Evolutionary conservation across 805 yeast genomes (phyloP).

Genomic region (Candida railenensis): DNA sequence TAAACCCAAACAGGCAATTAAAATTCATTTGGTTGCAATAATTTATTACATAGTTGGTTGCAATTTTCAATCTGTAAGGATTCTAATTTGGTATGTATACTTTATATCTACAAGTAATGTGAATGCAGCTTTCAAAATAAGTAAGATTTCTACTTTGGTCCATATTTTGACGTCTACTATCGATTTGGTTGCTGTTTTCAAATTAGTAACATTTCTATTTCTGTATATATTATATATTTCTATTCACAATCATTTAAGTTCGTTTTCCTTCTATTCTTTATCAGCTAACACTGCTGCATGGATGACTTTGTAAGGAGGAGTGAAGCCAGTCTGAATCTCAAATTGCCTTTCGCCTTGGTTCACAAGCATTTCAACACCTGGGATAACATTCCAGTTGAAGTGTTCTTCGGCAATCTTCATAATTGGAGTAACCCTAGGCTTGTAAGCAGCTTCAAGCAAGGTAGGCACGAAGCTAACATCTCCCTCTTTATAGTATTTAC

Average conservation of each 20-base stretch:
- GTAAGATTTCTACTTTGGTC: no score
- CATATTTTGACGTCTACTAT: no score
- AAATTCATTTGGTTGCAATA: neutral
- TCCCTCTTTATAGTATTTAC: constrained; percentile 25
- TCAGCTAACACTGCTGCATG: constrained; percentile 55
- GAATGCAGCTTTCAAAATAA: no score
- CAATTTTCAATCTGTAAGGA: no score
- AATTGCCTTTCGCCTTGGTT: constrained; percentile 93
- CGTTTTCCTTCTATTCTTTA: neutral
- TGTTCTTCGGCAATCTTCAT: constrained; percentile 71
- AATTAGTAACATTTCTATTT: neutral
- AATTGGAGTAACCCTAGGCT: constrained; percentile 81
- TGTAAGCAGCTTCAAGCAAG: constrained; percentile 91
- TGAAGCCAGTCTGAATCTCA: constrained; percentile 65
- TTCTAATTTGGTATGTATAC: no score
- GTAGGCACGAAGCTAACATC: constrained; percentile 41
- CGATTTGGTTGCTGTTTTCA: no score
- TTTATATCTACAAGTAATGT: no score
- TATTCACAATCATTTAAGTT: neutral
- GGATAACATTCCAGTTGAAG: constrained; percentile 75
- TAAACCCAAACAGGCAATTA: neutral
- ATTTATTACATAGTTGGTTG: no score
- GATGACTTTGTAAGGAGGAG: constrained; percentile 61
- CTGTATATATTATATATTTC: neutral
- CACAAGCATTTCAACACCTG: constrained; percentile 90